Base-by-base conservation (phyloP, 306 rosid genomes). In the Astragalus membranaceus region DNA sequence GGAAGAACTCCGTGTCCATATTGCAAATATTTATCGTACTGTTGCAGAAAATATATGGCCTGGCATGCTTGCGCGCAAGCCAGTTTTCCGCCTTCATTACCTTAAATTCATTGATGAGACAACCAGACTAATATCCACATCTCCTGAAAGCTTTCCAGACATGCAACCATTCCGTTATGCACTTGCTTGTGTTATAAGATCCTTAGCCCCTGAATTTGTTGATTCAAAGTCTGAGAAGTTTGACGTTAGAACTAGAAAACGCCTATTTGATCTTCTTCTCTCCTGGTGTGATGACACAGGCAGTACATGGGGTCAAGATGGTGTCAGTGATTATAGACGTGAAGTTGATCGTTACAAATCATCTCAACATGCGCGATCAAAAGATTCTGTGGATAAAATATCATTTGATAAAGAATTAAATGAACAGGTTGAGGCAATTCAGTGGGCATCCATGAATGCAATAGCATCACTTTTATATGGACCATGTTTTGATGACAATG, bases 401-500 rank as follows among this genome's bases (percentile, higher is more conserved):
- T 89, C 88, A 42, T 91, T 95, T 79, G 99, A 95, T 84, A 95
- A 95, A 86, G 99, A 95, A 81, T 75, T 95, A 79, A 85, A 85
- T 76, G 99, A 95, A 83, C 99, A 91, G 74, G 78, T 95, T 73
- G 99, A 95, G 81, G 97, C 96, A 72, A 95, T 95, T 78, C 99
- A 95, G 85, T 91, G 99, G 99, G 95, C 99, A 52, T 95, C 97
- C 69, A 82, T 95, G 96, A 91, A 85, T 83, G 99, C 99, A n/a
- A 85, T 95, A 85, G 92, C 99, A 49, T 95, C 99, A 44, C 96
- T 95, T 75, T 63, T 95, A 60, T 91, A 95, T 73, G 99, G 99
- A 77, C 97, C 96, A 43, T 95, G 99, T 86, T 91, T 95, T 78
- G 99, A 95, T 80, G 99, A 95, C 81, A 89, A 86, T 86, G 99